Evolutionary conservation across 78 protist species (phyloP), one percentile per base, ranked within the genome.

Genomic region (Dictyostelium intermedium): DNA sequence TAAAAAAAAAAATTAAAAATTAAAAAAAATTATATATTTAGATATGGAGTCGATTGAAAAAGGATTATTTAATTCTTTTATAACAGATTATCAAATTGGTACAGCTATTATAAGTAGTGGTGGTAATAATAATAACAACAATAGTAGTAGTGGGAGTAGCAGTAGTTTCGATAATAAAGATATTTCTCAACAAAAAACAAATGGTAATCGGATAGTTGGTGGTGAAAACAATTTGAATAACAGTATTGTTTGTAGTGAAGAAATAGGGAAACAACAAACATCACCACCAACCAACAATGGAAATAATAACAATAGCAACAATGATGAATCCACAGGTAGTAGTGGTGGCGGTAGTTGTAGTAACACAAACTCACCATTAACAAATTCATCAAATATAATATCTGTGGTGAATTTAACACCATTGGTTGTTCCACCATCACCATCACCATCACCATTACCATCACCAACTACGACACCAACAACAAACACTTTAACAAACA

Each of bases 311-410:
- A 23, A 63, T 63, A 9, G 2, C 2, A n/a, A n/a, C 8, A n/a
- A 2, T 63, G 61, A 50, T 50, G 61, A 50, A 16, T 50, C n/a
- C 14, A 50, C 61, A 50, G 73, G 73, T 63, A n/a, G 73, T 20
- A 63, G 73, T 63, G 32, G 73, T 63, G 8, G 73, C 25, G 73
- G 34, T 25, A 63, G 34, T 63, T 25, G 73, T 20, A 63, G 73
- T 63, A 63, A 63, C 25, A 63, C 73, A 25, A 20, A 14, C 25
- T 63, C 73, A 63, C 73, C 73, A 63, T 63, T 63, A 8, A 25
- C 73, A 63, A 63, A 63, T 63, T 63, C 73, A 63, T 63, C 73
- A 63, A 63, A 63, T 63, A 25, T 63, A 63, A 63, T 63, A 63
- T 9, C 73, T 25, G 32, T 63, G 3, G 73, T 25, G 32, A 63